phyloP scores from a whole-genome alignment of 257 asterid species.

The Salvia miltiorrhiza region DNA sequence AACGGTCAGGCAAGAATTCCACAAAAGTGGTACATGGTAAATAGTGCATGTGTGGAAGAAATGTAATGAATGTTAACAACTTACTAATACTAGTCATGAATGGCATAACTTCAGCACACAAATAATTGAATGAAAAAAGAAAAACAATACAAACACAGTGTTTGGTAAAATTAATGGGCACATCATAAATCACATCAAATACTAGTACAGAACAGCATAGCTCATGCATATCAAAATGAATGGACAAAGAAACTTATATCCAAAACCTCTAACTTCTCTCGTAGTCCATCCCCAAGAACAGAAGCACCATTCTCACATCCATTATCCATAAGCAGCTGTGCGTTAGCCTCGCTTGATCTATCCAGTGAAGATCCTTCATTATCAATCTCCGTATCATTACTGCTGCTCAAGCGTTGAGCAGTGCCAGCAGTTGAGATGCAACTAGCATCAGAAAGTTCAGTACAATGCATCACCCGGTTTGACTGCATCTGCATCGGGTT shows the following conservation, averaged over 20 bases:
- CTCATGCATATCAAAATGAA: not conserved
- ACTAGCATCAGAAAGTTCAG: conserved; percentile 35
- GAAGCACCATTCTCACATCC: conserved; percentile 41
- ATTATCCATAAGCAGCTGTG: conserved; percentile 33
- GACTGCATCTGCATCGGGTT: conserved; percentile 21
- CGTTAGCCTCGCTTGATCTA: conserved; percentile 28
- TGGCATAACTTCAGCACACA: not conserved
- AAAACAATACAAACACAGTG: not conserved
- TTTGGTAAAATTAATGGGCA: not conserved
- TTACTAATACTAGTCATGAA: no score
- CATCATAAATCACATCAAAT: not conserved
- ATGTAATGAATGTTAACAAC: not conserved
- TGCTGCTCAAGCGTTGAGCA: conserved; percentile 17
- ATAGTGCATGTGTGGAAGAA: not conserved
- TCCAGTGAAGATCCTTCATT: conserved; percentile 22
- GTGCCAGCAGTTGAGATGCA: conserved; percentile 20
- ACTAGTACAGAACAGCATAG: conserved; percentile 3
- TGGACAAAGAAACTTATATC: conserved; percentile 42
- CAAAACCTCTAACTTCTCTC: conserved; percentile 72
- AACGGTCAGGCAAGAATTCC: not conserved
- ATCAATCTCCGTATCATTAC: conserved; percentile 23
- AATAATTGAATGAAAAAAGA: not conserved
- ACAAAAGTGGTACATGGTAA: no score
- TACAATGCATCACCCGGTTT: conserved; percentile 8
- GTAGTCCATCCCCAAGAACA: conserved; percentile 47